Percentiles rank a stretch among this genome's conserved stretches.
Conservation (phyloP, 441 rosid genomes). For the Euphorbia celastroides region DNA sequence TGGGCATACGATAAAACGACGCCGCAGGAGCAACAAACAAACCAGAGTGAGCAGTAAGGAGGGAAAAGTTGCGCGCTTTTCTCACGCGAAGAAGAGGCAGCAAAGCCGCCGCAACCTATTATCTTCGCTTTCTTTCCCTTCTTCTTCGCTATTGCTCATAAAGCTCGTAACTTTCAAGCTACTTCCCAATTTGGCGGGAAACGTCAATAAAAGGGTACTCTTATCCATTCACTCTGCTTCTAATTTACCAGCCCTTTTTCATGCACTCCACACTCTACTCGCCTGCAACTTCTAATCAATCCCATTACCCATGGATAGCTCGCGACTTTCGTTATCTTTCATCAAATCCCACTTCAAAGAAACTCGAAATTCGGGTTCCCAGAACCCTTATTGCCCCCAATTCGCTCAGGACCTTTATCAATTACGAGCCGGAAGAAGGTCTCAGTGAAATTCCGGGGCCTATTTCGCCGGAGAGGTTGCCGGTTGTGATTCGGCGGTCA, state of each 20-base stretch:
- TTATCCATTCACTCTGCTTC: neutral
- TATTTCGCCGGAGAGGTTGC: slow-evolving; percentile 31
- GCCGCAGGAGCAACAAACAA: neutral
- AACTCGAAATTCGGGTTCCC: slow-evolving; percentile 10
- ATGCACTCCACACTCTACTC: slow-evolving; percentile 41
- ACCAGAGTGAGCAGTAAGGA: neutral
- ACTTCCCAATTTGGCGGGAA: slow-evolving; percentile 11
- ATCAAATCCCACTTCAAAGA: slow-evolving; percentile 14
- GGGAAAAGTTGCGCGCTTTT: neutral
- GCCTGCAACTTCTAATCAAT: slow-evolving; percentile 16
- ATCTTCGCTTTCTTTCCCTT: neutral
- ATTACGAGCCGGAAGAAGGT: slow-evolving; percentile 38
- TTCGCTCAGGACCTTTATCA: slow-evolving; percentile 35
- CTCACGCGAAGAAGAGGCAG: neutral
- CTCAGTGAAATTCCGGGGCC: slow-evolving; percentile 18
- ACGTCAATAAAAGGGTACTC: neutral
- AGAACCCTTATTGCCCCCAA: slow-evolving; percentile 13
- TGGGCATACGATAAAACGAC: no score
- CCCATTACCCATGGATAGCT: slow-evolving; percentile 32
- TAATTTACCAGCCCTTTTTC: slow-evolving; percentile 2
- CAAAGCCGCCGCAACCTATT: neutral
- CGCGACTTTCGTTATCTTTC: neutral
- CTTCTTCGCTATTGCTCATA: no score
- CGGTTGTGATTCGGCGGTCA: slow-evolving; percentile 43
- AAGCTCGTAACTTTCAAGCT: neutral